Evolutionary conservation across 305 asterid species (phyloP).

Genomic region (Solanum hybrid): DNA sequence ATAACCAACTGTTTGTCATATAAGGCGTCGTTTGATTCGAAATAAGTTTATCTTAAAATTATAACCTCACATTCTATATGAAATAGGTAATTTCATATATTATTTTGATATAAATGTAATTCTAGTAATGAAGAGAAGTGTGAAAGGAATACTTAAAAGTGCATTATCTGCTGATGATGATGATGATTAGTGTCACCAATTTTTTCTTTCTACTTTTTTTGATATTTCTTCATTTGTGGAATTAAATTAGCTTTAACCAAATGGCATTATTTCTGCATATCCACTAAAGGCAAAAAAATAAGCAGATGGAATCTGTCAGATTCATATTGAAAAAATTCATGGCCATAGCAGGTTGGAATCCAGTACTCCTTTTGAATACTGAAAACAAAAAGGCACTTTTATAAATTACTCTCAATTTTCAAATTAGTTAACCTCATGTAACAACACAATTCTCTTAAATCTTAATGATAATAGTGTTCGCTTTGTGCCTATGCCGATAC

Average conservation of each 20-base stretch:
- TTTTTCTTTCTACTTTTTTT: neutral
- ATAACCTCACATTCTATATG: neutral
- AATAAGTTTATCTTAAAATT: neutral
- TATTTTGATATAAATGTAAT: neutral
- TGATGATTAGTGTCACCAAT: neutral
- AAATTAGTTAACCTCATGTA: neutral
- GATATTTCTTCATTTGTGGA: neutral
- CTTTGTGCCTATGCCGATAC: neutral
- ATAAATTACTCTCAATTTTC: neutral
- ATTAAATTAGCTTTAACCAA: neutral
- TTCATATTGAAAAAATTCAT: neutral
- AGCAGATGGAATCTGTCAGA: neutral
- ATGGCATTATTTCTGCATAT: neutral
- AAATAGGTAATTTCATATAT: neutral
- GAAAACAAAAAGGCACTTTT: neutral
- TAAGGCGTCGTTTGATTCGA: neutral
- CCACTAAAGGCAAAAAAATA: neutral
- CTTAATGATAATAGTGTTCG: neutral
- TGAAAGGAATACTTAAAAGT: conserved; percentile 5
- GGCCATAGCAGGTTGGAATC: neutral
- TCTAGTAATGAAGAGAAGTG: neutral
- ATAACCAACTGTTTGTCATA: neutral
- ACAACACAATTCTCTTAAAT: neutral
- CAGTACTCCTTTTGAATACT: neutral
- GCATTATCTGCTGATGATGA: neutral